phyloP scores from a whole-genome alignment of 2,329 filamentous ascomycete species.

The Verticillium tricorpus region DNA sequence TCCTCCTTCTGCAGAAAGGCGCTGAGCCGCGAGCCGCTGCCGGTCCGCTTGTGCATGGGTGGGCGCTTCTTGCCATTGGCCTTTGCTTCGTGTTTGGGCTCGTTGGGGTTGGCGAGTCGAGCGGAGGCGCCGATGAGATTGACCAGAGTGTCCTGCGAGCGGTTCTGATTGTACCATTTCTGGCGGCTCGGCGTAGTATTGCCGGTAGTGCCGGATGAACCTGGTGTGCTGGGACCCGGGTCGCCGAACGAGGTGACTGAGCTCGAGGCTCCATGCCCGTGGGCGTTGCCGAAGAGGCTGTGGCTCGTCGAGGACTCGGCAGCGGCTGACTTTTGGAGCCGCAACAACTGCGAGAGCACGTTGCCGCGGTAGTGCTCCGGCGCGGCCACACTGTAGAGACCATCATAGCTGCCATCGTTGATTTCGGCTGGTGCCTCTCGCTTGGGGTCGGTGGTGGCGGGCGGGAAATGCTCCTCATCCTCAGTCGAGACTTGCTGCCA shows the following conservation, averaged over 20 bases:
- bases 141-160: constrained; percentile 40
- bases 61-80: constrained; percentile 25
- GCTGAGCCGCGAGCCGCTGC: constrained; percentile 31
- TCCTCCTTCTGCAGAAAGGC: constrained; percentile 38
- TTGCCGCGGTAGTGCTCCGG: constrained; percentile 38
- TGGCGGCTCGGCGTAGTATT: constrained; percentile 32
- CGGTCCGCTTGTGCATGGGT: constrained; percentile 28
- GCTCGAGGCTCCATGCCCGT: background rate
- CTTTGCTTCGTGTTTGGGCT: constrained; percentile 15
- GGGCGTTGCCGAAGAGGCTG: constrained; percentile 7
- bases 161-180: constrained; percentile 46
- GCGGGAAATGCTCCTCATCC: constrained; percentile 8
- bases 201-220: constrained; percentile 25
- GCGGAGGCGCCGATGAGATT: constrained; percentile 43
- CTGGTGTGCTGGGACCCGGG: constrained; percentile 26
- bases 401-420: constrained; percentile 35
- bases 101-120: constrained; percentile 30
- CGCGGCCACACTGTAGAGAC: constrained; percentile 33
- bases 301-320: constrained; percentile 15
- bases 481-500: constrained; percentile 4
- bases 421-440: constrained; percentile 23
- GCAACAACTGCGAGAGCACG: constrained; percentile 40
- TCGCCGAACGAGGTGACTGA: constrained; percentile 16
- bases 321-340: constrained; percentile 38
- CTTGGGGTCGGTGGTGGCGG: constrained; percentile 1